phyloP scores from a whole-genome alignment of 2,329 filamentous ascomycete genomes.

The Fusarium sacchari region DNA sequence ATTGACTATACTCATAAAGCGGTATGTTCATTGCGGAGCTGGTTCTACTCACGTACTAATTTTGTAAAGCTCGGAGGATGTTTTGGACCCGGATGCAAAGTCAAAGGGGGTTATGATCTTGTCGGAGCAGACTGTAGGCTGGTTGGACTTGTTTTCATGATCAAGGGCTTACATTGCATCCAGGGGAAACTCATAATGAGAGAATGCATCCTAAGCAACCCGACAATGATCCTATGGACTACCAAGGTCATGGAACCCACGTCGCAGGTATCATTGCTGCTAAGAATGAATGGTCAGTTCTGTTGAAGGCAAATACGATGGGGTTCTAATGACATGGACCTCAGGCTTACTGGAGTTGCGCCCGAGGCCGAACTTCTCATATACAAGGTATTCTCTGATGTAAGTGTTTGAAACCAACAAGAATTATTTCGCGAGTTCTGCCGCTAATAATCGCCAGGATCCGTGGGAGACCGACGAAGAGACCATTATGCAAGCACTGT shows the following conservation, averaged over 20 bases:
- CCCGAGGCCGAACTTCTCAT: conserved; percentile 56
- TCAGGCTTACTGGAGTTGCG: conserved; percentile 56
- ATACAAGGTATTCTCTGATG: conserved; percentile 56
- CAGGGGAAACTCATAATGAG: conserved; percentile 47
- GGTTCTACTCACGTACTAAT: background rate
- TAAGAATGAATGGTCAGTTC: conserved; percentile 49
- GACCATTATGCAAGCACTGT: conserved; percentile 50
- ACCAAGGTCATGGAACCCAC: conserved; percentile 51
- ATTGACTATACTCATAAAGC: conserved; percentile 54
- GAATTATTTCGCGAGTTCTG: background rate
- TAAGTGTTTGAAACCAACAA: conserved; percentile 1
- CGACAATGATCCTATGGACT: conserved; percentile 50
- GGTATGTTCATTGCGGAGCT: conserved; percentile 28
- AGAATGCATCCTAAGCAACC: conserved; percentile 46
- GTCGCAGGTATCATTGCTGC: conserved; percentile 62
- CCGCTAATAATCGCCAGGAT: conserved; percentile 21
- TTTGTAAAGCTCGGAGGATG: conserved; percentile 50
- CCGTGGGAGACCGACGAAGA: conserved; percentile 48
- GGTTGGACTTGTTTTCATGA: background rate
- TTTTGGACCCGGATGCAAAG: conserved; percentile 52
- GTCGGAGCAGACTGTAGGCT: conserved; percentile 48
- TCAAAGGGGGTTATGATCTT: conserved; percentile 52
- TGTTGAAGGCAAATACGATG: background rate
- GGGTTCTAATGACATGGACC: background rate
- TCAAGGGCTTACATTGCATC: conserved; percentile 10